phyloP scores from a whole-genome alignment of 805 yeast species.

The Myxozyma sirexii region DNA sequence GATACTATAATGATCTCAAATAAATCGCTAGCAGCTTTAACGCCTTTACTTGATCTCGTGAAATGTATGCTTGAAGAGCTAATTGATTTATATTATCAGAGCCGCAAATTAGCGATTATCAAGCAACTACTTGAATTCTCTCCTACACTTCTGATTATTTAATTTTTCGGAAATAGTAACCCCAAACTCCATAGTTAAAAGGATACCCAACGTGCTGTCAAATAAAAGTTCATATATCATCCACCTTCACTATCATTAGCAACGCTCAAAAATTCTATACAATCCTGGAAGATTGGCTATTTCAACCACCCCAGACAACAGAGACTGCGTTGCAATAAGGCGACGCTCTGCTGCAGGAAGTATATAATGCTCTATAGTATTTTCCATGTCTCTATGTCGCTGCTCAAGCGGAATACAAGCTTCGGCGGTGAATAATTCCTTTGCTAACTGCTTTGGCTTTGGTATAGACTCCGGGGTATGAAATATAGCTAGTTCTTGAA shows the following conservation, averaged over 20 bases:
- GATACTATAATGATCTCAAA: too few species aligned
- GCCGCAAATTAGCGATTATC: too few species aligned
- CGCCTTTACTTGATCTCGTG: too few species aligned
- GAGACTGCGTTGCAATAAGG: constrained; percentile 62
- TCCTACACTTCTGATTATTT: too few species aligned
- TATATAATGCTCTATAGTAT: constrained; percentile 56
- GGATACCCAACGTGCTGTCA: too few species aligned
- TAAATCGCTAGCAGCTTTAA: too few species aligned
- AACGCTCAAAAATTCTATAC: constrained; percentile 90
- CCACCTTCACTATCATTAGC: constrained; percentile 42
- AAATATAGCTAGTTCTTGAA: constrained; percentile 69
- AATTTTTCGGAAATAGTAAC: too few species aligned
- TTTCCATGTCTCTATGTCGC: constrained; percentile 43
- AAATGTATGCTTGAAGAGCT: too few species aligned
- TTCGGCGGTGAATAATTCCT: constrained; percentile 20
- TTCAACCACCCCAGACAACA: constrained; percentile 61
- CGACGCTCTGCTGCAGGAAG: constrained; percentile 67
- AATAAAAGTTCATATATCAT: neutral
- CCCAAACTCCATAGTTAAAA: too few species aligned
- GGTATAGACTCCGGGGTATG: constrained; percentile 65
- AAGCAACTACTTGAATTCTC: too few species aligned
- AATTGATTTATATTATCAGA: too few species aligned
- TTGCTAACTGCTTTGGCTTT: constrained; percentile 32
- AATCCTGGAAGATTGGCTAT: constrained; percentile 90
- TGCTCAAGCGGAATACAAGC: constrained; percentile 18